These are phyloP conservation scores for Ajuga reptans DNA, from an alignment of 305 asterid species.

Conservation along the genomic window DNA sequence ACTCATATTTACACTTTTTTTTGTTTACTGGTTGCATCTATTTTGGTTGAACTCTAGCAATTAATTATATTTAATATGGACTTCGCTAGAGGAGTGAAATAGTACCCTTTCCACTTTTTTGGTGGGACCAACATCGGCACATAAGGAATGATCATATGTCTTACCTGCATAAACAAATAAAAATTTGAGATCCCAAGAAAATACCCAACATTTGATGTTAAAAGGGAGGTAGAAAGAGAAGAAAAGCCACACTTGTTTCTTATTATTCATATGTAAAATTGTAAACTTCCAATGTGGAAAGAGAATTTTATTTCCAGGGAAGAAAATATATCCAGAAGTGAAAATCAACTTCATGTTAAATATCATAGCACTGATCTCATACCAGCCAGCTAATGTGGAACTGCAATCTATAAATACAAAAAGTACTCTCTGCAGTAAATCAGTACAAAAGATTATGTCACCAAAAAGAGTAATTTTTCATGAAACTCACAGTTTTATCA, in stretches of 20 bases:
- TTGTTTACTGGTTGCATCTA: background rate
- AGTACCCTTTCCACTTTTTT: constrained; percentile 82
- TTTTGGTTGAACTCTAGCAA: background rate
- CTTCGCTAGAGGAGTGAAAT: background rate
- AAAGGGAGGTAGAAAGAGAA: background rate
- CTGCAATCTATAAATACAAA: constrained; percentile 17
- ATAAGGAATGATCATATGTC: constrained; percentile 67
- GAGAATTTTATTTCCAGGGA: background rate
- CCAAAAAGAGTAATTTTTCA: constrained; percentile 12
- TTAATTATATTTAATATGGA: background rate
- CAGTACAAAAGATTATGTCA: constrained; percentile 4
- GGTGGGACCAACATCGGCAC: constrained; percentile 98
- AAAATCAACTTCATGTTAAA: background rate
- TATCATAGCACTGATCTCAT: background rate
- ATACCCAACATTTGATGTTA: constrained; percentile 15
- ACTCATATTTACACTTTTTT: background rate
- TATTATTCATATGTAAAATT: background rate
- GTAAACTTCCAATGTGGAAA: constrained; percentile 13
- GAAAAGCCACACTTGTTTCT: background rate
- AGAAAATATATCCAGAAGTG: constrained; percentile 6
- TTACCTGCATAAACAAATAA: constrained; percentile 46
- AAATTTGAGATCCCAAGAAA: constrained; percentile 22
- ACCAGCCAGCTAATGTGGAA: constrained; percentile 12
- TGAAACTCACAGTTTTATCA: constrained; percentile 68
- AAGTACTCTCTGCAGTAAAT: constrained; percentile 6